These are phyloP conservation scores for Sphagnurus paluster DNA, from an alignment of 1,284 basidiomycete species.

Conservation along the genomic window DNA sequence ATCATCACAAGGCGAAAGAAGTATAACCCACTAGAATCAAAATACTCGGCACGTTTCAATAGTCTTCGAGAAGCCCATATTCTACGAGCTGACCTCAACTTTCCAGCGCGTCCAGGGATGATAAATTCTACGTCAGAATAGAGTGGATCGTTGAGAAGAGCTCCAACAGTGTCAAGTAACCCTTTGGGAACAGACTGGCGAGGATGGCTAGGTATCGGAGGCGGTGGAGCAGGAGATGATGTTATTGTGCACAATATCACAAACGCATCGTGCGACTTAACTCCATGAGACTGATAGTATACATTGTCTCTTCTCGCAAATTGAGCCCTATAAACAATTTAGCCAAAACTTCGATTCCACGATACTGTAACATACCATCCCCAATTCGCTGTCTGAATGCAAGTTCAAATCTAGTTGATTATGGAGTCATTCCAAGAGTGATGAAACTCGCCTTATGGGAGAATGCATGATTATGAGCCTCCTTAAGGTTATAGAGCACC, in stretches of 20 bases:
- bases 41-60: slow-evolving; percentile 75
- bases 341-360: slow-evolving; percentile 1
- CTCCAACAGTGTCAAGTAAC: slow-evolving; percentile 69
- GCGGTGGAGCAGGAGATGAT: slow-evolving; percentile 60
- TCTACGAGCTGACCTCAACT: slow-evolving; percentile 37
- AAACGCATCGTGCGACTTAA: slow-evolving; percentile 65
- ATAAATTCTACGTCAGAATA: slow-evolving; percentile 86
- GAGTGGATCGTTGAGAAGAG: slow-evolving; percentile 74
- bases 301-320: slow-evolving; percentile 78
- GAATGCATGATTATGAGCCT: slow-evolving; percentile 83
- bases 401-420: too few species aligned
- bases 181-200: slow-evolving; percentile 59
- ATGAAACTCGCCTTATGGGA: slow-evolving; percentile 64
- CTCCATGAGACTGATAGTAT: slow-evolving; percentile 60
- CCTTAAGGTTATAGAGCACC: slow-evolving; percentile 63
- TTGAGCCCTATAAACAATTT: slow-evolving; percentile 55
- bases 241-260: slow-evolving; percentile 80
- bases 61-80: slow-evolving; percentile 72
- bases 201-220: slow-evolving; percentile 42
- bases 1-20: too few species aligned
- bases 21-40: slow-evolving; percentile 55
- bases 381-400: slow-evolving; percentile 74
- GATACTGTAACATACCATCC: slow-evolving; percentile 58
- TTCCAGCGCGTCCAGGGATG: slow-evolving; percentile 52
- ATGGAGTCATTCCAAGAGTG: background rate